Percentiles rank a stretch among this genome's conserved stretches.
Conservation (phyloP, 495 filamentous ascomycete genomes). For the Neurospora hispaniola region DNA sequence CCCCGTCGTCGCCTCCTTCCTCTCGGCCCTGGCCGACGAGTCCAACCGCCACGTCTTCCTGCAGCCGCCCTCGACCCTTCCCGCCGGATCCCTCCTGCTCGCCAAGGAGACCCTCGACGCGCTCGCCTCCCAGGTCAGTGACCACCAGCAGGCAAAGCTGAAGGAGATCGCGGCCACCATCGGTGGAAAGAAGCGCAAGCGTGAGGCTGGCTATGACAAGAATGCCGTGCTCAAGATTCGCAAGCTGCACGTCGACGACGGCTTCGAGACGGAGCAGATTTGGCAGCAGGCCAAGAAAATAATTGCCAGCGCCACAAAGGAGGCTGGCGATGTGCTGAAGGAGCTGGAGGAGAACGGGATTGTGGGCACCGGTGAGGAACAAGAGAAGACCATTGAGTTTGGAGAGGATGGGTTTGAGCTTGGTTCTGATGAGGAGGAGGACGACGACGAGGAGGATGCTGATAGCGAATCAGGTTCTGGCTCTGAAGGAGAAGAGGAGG, state of each 20-base stretch:
- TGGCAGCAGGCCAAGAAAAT: constrained; percentile 90
- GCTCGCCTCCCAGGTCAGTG: constrained; percentile 57
- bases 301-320: constrained; percentile 39
- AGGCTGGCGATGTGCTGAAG: constrained; percentile 38
- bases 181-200: constrained; percentile 54
- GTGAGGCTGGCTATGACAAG: constrained; percentile 27
- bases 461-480: constrained; percentile 5
- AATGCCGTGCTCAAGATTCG: constrained; percentile 51
- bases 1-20: constrained; percentile 33
- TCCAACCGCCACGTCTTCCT: constrained; percentile 54
- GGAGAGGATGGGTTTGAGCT: constrained; percentile 40
- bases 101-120: constrained; percentile 70
- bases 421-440: constrained; percentile 24
- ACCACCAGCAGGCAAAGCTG: constrained; percentile 49
- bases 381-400: constrained; percentile 24
- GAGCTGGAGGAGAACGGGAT: constrained; percentile 32
- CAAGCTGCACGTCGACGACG: constrained; percentile 65
- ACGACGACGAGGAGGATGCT: constrained; percentile 10
- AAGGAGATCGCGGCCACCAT: constrained; percentile 20
- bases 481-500: constrained; percentile 18
- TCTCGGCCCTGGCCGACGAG: constrained; percentile 33
- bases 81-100: constrained; percentile 49
- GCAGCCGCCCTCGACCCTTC: constrained; percentile 52
- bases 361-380: constrained; percentile 14
- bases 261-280: constrained; percentile 79